Percentiles rank a stretch among this genome's conserved stretches.
Conservation (phyloP, 768 basidiomycete species). For the Baorangia bicolor region DNA sequence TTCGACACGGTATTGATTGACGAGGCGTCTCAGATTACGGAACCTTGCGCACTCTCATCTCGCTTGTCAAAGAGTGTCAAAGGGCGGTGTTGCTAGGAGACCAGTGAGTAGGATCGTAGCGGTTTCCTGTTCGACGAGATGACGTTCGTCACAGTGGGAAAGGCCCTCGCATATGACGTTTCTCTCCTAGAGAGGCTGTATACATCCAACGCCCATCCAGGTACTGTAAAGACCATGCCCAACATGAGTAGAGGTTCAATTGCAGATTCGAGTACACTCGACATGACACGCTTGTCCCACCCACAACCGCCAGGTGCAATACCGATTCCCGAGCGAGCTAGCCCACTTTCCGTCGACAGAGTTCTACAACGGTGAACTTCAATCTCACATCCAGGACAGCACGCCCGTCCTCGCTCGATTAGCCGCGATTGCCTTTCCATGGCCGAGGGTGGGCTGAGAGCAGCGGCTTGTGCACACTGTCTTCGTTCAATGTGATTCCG, state of each 20-base stretch:
- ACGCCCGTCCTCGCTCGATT: slow-evolving; percentile 39
- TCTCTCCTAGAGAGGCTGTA: slow-evolving; percentile 65
- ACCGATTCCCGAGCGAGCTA: slow-evolving; percentile 58
- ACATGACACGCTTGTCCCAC: no score
- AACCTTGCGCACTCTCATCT: slow-evolving; percentile 64
- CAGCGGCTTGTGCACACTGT: slow-evolving; percentile 46
- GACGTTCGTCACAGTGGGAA: slow-evolving; percentile 47
- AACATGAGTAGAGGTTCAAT: slow-evolving; percentile 36
- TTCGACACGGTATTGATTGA: slow-evolving; percentile 67
- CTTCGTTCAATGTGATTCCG: slow-evolving; percentile 54
- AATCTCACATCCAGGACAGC: slow-evolving; percentile 43
- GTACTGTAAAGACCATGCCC: slow-evolving; percentile 59
- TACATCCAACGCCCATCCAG: slow-evolving; percentile 29
- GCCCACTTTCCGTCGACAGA: slow-evolving; percentile 61
- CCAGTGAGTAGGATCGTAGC: slow-evolving; percentile 46
- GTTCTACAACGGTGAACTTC: slow-evolving; percentile 58
- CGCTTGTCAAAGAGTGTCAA: slow-evolving; percentile 61
- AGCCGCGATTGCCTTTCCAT: slow-evolving; percentile 48
- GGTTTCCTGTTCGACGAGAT: not conserved
- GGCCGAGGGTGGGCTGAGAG: slow-evolving; percentile 44
- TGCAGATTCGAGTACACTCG: not conserved
- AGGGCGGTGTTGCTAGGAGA: slow-evolving; percentile 65
- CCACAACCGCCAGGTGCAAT: slow-evolving; percentile 52
- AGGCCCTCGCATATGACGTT: slow-evolving; percentile 54
- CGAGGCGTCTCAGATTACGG: slow-evolving; percentile 70